Evolutionary conservation across 164 flowering plant genomes (phyloP), one percentile per base, ranked within the genome.

Genomic region (Annona cherimola): DNA sequence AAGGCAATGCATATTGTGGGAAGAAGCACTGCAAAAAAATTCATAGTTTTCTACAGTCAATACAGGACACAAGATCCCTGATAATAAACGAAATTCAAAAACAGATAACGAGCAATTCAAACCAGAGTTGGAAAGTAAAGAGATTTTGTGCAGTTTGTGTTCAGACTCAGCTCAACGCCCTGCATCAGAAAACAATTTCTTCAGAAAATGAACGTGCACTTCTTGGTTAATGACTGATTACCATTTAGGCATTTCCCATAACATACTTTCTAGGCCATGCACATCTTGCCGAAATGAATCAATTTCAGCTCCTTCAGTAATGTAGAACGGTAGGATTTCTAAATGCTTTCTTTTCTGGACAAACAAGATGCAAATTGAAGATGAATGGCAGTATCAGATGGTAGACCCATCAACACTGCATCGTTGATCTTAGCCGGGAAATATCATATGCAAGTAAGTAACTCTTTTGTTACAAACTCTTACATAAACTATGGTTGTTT

Each of bases 1-100:
- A 87, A 43, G 73, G 69, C 76, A 93, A 79, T 5, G 83, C 81
- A 67, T 91, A 81, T 70, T 95, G 98, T 16, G 99, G 99, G 81
- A 95, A 95, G 84, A 95, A 82, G 73, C 98, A 95, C 99, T 95
- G 91, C 84, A 80, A 20, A 66, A 42, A 42, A 42, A 2, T n/a
- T 43, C 16, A 66, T 16, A 43, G 1, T 19, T 6, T 9, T 16
- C 43, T 43, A 54, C 18, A 26, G 35, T 26, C 35, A 26, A 26
- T 26, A 26, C 35, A 26, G 35, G 35, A 26, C 35, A 26, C 35
- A 26, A 26, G 35, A 26, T 26, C 35, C 35, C 35, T 26, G 35
- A 26, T 43, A n/a, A 43, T 1, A 66, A 42, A 14, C 12, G 0
- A 41, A 14, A 1, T 18, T 62, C 42, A 12, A 62, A 35, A 40